phyloP scores from a whole-genome alignment of 208 protist species.

The Tritrichomonas foetus region DNA sequence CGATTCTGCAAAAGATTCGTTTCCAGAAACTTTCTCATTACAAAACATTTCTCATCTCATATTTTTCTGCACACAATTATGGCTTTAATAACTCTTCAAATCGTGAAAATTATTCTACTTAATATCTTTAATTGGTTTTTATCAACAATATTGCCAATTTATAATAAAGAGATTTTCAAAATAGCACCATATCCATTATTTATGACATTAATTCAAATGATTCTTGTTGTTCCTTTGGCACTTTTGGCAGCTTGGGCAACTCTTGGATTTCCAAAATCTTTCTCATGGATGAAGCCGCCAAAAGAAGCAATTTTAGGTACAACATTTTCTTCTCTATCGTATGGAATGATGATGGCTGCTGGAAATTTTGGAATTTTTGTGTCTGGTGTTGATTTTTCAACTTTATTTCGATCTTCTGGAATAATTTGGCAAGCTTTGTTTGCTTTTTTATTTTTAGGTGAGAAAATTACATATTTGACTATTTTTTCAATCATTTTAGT shows the following conservation, averaged over 20 bases:
- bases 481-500: background rate
- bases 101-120: too few relatives aligned
- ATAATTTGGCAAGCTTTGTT: background rate
- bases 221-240: background rate
- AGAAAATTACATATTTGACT: background rate
- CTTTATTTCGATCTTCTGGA: background rate
- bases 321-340: background rate
- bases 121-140: too few relatives aligned
- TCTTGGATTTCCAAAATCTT: background rate
- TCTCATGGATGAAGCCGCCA: background rate
- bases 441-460: background rate
- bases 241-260: background rate
- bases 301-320: background rate
- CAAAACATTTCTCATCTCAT: too few relatives aligned
- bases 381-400: background rate
- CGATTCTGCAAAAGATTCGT: too few relatives aligned
- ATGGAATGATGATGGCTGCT: background rate
- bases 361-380: background rate
- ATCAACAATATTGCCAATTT: background rate
- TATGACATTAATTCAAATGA: constrained; percentile 19
- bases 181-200: background rate
- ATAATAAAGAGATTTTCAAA: constrained; percentile 11
- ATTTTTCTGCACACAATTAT: too few relatives aligned
- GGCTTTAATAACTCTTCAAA: too few relatives aligned
- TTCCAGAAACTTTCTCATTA: too few relatives aligned